A percentile compares a stretch with the other conserved stretches of the same genome.
Evolutionary conservation across 345 rosid genomes (phyloP).

Genomic region (Salix brachista): DNA sequence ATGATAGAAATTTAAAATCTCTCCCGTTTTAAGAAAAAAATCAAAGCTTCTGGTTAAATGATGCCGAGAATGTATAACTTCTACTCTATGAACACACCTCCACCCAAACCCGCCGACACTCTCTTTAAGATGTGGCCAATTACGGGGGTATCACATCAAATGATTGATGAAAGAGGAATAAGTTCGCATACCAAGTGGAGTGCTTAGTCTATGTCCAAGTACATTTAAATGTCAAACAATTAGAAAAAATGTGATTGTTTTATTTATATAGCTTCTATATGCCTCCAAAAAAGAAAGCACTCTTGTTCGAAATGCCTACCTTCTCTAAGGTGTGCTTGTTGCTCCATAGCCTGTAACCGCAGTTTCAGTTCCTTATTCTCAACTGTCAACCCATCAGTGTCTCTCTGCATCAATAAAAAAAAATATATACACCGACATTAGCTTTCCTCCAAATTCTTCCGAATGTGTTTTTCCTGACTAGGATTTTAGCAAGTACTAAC

Average conservation of each 20-base stretch:
- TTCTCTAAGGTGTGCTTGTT: slow-evolving; percentile 68
- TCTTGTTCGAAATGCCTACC: slow-evolving; percentile 31
- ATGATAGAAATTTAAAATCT: neutral
- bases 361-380: slow-evolving; percentile 73
- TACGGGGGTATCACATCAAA: neutral
- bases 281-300: neutral
- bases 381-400: slow-evolving; percentile 50
- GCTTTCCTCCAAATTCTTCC: neutral
- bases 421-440: neutral
- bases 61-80: neutral
- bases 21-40: neutral
- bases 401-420: slow-evolving; percentile 44
- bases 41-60: neutral
- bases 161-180: neutral
- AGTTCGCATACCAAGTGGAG: neutral
- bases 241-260: neutral
- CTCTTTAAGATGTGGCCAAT: neutral
- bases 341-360: slow-evolving; percentile 73
- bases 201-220: neutral
- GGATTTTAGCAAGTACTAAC: neutral
- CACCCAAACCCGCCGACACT: neutral
- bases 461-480: neutral
- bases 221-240: neutral
- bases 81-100: neutral
- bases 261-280: neutral